Evolutionary conservation across 495 filamentous ascomycete species (phyloP).

Genomic region (Podospora fimiseda): DNA sequence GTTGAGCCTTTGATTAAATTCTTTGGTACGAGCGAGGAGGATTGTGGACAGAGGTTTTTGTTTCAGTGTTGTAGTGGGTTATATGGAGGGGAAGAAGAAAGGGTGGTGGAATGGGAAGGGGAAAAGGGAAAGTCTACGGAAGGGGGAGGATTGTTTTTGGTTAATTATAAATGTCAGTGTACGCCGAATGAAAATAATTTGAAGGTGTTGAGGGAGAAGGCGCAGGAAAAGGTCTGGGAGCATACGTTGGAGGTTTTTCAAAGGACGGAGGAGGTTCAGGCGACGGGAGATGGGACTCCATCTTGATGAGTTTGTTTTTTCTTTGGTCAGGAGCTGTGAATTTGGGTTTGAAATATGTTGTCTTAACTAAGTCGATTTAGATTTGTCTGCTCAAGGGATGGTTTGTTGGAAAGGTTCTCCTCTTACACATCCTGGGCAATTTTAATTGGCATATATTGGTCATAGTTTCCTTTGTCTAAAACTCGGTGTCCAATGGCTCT

Average conservation of each 20-base stretch:
- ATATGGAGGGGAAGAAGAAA: constrained; percentile 25
- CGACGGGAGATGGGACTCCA: too few relatives aligned
- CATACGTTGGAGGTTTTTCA: background rate
- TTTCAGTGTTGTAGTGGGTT: constrained; percentile 28
- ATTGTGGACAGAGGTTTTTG: constrained; percentile 28
- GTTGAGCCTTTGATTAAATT: constrained; percentile 16
- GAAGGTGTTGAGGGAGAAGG: background rate
- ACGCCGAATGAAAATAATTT: background rate
- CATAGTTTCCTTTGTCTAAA: too few relatives aligned
- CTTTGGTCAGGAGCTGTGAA: too few relatives aligned
- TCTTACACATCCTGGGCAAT: too few relatives aligned
- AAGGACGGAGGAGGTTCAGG: too few relatives aligned
- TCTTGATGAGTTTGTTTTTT: too few relatives aligned
- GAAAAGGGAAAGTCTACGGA: constrained; percentile 1
- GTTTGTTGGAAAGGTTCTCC: too few relatives aligned
- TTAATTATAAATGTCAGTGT: background rate
- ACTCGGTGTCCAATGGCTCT: too few relatives aligned
- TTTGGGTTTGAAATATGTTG: too few relatives aligned
- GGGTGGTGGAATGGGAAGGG: constrained; percentile 11
- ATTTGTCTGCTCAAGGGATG: too few relatives aligned
- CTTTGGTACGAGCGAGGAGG: constrained; percentile 17
- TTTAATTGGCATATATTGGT: too few relatives aligned
- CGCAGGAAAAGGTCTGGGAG: background rate
- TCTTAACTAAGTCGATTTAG: too few relatives aligned
- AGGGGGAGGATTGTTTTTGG: background rate